phyloP scores from a whole-genome alignment of 495 filamentous ascomycete genomes.

The Talaromyces nanjingensis region DNA sequence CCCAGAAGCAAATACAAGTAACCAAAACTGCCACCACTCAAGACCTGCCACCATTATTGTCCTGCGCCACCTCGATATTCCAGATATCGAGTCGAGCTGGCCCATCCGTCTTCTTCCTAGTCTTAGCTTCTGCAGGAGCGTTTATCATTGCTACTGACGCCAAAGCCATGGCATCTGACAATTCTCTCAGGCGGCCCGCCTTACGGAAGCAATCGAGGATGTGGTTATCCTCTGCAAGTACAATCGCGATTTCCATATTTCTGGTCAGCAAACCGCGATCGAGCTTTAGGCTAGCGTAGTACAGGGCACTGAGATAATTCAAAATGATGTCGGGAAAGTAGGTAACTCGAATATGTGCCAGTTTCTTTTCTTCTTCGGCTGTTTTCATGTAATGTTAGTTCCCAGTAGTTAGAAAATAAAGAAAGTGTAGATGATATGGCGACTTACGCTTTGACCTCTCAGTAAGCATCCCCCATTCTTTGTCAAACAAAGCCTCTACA shows the following conservation, averaged over 20 bases:
- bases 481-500: conserved; percentile 30
- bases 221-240: conserved; percentile 56
- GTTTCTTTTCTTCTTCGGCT: conserved; percentile 28
- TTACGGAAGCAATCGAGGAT: conserved; percentile 58
- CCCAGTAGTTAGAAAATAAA: background rate
- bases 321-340: conserved; percentile 80
- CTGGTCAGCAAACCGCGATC: conserved; percentile 60
- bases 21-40: background rate
- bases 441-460: conserved; percentile 30
- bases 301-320: conserved; percentile 68
- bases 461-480: conserved; percentile 29
- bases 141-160: conserved; percentile 68
- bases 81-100: conserved; percentile 43
- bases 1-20: background rate
- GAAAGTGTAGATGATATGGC: background rate
- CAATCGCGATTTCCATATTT: conserved; percentile 69
- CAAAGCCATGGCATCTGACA: conserved; percentile 66
- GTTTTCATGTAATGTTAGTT: background rate
- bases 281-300: conserved; percentile 58
- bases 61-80: conserved; percentile 28
- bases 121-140: conserved; percentile 22
- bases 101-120: conserved; percentile 24
- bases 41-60: conserved; percentile 17
- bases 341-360: conserved; percentile 52
- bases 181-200: conserved; percentile 64